Evolutionary conservation across 129 eudicot genomes (phyloP).

Genomic region (Oenanthe sinensis): DNA sequence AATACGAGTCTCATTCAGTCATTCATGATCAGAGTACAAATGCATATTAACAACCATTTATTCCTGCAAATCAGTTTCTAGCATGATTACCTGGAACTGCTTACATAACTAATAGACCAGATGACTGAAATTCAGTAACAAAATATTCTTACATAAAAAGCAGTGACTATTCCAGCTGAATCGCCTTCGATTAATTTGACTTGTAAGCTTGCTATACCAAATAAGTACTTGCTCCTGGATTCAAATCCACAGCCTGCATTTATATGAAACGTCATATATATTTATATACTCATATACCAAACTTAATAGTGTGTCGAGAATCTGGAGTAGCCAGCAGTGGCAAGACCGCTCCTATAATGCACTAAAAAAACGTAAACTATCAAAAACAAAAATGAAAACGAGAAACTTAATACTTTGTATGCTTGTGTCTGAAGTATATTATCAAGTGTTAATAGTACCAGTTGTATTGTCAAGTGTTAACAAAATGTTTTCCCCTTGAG

Average conservation of each 20-base stretch:
- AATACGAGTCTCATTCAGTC: background rate
- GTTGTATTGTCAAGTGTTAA: constrained; percentile 14
- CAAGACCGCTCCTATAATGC: background rate
- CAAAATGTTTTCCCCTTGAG: constrained; percentile 16
- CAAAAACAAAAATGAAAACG: too few relatives aligned
- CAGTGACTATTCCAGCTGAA: constrained; percentile 38
- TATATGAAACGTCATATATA: background rate
- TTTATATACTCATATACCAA: background rate
- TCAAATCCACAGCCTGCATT: constrained; percentile 27
- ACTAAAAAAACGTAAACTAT: background rate
- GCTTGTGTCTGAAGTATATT: background rate
- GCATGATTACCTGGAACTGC: background rate
- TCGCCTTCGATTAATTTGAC: constrained; percentile 28
- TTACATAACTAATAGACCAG: background rate
- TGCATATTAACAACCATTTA: background rate
- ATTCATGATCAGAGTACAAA: background rate
- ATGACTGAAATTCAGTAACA: background rate
- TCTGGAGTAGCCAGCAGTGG: background rate
- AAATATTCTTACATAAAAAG: constrained; percentile 19
- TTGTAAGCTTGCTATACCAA: constrained; percentile 23
- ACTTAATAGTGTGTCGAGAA: background rate
- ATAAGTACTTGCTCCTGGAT: constrained; percentile 30
- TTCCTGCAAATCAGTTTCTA: background rate
- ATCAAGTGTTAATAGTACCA: background rate
- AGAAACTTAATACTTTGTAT: too few relatives aligned